These are phyloP conservation scores for Ramichloridium luteum DNA, from an alignment of 2,329 filamentous ascomycete genomes.

Conservation along the genomic window DNA sequence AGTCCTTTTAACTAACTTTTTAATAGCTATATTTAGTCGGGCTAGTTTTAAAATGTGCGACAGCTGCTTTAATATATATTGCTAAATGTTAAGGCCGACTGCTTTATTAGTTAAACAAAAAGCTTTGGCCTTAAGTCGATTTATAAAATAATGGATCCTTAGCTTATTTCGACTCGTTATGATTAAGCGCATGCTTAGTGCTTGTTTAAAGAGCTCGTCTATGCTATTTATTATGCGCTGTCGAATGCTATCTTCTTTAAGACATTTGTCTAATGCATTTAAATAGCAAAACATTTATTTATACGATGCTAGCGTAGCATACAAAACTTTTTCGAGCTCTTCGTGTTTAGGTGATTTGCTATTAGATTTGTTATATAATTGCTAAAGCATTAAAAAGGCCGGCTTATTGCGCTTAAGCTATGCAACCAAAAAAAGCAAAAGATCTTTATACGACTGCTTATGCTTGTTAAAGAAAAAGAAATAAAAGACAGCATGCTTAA, in stretches of 20 bases:
- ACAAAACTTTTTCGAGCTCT: constrained; percentile 11
- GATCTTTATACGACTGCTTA: constrained; percentile 11
- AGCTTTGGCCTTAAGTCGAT: constrained; percentile 1
- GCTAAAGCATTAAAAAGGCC: constrained; percentile 6
- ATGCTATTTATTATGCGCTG: constrained; percentile 8
- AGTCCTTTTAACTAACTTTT: constrained; percentile 8
- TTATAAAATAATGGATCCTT: constrained; percentile 9
- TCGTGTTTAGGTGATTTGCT: constrained; percentile 5
- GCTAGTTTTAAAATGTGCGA: constrained; percentile 3
- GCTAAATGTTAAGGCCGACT: constrained; percentile 10
- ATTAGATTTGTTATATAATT: constrained; percentile 5
- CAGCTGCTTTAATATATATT: constrained; percentile 8
- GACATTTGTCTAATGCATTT: constrained; percentile 26
- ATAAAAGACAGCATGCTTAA: constrained; percentile 10
- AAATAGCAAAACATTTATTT: constrained; percentile 21
- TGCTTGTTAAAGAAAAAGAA: constrained; percentile 11
- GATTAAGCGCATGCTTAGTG: constrained; percentile 9
- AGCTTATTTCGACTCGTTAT: constrained; percentile 12
- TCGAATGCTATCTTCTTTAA: constrained; percentile 7
- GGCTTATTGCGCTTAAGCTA: constrained; percentile 10
- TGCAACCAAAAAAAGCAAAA: constrained; percentile 9
- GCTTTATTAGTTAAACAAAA: constrained; percentile 2
- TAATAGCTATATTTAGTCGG: constrained; percentile 4
- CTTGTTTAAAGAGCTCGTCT: constrained; percentile 5
- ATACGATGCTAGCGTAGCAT: constrained; percentile 6